Base-by-base conservation (phyloP, 2,329 filamentous ascomycete genomes). In the Sphaerulina vaccinii region DNA sequence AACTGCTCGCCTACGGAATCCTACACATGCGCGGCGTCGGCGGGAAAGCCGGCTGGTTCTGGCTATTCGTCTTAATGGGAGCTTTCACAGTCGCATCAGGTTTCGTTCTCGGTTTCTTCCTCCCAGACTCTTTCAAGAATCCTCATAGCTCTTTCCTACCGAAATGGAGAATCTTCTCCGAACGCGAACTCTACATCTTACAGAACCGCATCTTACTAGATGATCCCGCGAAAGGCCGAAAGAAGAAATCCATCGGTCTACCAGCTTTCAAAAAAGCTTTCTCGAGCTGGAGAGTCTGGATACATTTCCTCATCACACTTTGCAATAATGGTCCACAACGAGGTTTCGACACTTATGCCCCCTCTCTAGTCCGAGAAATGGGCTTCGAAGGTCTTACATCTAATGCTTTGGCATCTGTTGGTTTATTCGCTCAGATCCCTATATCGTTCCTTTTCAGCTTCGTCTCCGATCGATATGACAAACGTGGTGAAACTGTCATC, bases 401-500 rank as follows among this genome's bases (percentile, higher is more conserved):
- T 37, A 69, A 69, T 46, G 67, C 66, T 5, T 46, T 69, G 21
- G 65, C 66, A 2, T 62, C 64, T 11, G 63, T 69, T n/a, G 67
- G 66, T 57, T 56, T 64, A 21, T 69, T 68, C 61, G 53, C 65
- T 15, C 64, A 67, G 32, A 74, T 81, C 3, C 79, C 79, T 0
- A 71, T 77, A 1, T 79, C 77, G 0, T 81, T 73, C 53, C 54
- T 65, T 0, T 81, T 81, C 62, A 79, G 77, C 54, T 80, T 67
- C 49, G 62, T 81, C 3, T 81, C 77, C 0, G 79, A 81, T 61
- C 74, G 68, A 54, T 80, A 69, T 52, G 72, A 78, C 60, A 70
- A 68, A 27, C 75, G 79, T 42, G 77, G 77, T 7, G 75, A 79
- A 56, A 80, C 78, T 0, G 78, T 80, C 49, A 77, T 80, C 66